A percentile compares a stretch with the other conserved stretches of the same genome.
Conservation (phyloP, 441 rosid species). For the Flueggea neowawraea region DNA sequence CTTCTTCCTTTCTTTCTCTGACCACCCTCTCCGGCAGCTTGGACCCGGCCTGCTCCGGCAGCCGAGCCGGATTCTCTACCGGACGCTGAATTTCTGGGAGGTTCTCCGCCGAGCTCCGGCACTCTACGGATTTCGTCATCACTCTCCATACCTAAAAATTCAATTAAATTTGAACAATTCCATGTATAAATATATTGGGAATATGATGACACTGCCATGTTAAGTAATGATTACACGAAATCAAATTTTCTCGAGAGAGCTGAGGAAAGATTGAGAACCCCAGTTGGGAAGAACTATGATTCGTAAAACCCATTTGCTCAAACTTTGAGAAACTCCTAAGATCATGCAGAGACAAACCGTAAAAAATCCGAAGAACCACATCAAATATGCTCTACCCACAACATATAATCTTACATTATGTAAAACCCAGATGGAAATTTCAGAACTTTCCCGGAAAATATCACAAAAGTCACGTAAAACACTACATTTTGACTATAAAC, state of each 20-base stretch:
- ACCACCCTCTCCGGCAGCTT: conserved; percentile 43
- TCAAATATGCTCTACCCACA: too few species aligned
- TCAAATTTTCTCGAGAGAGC: conserved; percentile 4
- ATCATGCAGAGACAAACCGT: too few species aligned
- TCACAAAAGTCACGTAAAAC: too few species aligned
- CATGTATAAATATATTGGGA: too few species aligned
- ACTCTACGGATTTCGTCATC: conserved; percentile 98
- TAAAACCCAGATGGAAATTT: conserved; percentile 16
- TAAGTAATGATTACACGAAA: neutral
- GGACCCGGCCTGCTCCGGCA: conserved; percentile 41
- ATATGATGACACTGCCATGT: neutral
- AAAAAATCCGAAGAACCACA: too few species aligned
- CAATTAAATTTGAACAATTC: too few species aligned
- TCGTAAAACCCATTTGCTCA: neutral
- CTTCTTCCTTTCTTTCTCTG: conserved; percentile 80
- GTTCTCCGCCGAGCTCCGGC: conserved; percentile 82
- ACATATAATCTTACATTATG: too few species aligned
- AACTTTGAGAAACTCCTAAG: too few species aligned
- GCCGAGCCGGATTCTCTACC: conserved; percentile 40
- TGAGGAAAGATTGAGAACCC: conserved; percentile 5
- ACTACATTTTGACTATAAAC: conserved; percentile 2
- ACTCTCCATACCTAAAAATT: conserved; percentile 71
- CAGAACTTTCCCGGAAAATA: neutral
- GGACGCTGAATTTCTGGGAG: conserved; percentile 38
- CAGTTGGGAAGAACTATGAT: conserved; percentile 20